These are phyloP conservation scores for Dinochytrium kinnereticum DNA, from an alignment of 371 early-diverging fungal genomes.

Conservation along the genomic window DNA sequence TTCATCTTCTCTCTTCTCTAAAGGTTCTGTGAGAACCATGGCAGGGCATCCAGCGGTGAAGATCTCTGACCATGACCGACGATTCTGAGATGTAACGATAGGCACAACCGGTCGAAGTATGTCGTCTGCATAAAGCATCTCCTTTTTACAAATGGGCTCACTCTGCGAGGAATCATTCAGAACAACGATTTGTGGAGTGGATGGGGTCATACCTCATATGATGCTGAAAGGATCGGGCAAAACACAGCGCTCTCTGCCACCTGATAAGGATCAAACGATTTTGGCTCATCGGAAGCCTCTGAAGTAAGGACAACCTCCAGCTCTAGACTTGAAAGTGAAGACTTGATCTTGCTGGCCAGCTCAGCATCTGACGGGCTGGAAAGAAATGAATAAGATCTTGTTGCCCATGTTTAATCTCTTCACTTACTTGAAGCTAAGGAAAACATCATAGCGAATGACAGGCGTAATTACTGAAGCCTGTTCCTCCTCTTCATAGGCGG, in stretches of 20 bases:
- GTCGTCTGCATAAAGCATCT: background rate
- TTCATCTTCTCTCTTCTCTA: background rate
- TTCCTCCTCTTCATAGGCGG: background rate
- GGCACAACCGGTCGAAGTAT: background rate
- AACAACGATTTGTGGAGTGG: background rate
- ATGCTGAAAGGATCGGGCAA: background rate
- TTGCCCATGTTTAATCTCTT: background rate
- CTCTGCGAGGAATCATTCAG: background rate
- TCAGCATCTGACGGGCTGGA: background rate
- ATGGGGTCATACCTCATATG: conserved; percentile 9
- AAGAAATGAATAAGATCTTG: background rate
- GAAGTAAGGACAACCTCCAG: background rate
- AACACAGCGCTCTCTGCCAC: conserved; percentile 1
- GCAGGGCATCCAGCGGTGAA: background rate
- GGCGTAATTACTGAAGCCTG: background rate
- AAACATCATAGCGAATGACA: background rate
- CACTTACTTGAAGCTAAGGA: conserved; percentile 8
- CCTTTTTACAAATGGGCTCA: background rate
- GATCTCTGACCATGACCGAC: conserved; percentile 1
- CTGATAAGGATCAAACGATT: background rate
- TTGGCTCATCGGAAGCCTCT: background rate
- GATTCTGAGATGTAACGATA: background rate
- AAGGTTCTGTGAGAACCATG: background rate
- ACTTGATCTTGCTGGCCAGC: background rate
- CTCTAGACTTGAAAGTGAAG: background rate